Evolutionary conservation across 495 filamentous ascomycete species (phyloP), one percentile per base, ranked within the genome.

Genomic region (Filosporella fistucella): DNA sequence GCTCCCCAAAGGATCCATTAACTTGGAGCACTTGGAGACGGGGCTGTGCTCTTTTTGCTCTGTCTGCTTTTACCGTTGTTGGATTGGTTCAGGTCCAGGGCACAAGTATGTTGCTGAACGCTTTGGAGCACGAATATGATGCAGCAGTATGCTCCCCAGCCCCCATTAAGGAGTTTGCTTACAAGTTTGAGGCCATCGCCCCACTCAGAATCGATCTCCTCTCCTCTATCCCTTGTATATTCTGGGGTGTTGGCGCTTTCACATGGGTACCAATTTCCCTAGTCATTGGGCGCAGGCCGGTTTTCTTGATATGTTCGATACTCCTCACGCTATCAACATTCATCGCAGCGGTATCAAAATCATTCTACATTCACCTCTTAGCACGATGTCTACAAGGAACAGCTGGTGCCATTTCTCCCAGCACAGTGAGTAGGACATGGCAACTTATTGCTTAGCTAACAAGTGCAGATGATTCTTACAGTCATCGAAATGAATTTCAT

Each of bases 251-350:
- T 36, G 68, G 68, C 0, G 68, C 68, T 34, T 49, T 69, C 8
- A 54, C 68, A 16, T 63, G 64, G 40, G 64, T 71, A 58, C 68
- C 68, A 37, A 30, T 71, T 1, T 64, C 68, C 2, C 54, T 68
- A 21, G 59, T 62, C 2, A 54, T 71, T 29, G 68, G 68, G 9
- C 56, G 65, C 18, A 60, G 68, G 5, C 56, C 63, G n/a, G 65
- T 69, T 9, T 54, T 67, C 6, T 53, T 71, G 2, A 36, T 28
- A 2, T 64, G 56, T 8, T 63, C 62, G 0, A 21, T 63, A 4
- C 45, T 67, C 8, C 43, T 67, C 51, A 66, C 9, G 61, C 43
- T 3, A 45, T 28, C 32, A 12, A 47, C 44, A 21, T 14, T 37
- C 2, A 14, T 17, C 11, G 44, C 44, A 26, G 30, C 18, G 11